Evolutionary conservation across 2,329 filamentous ascomycete species (phyloP).

Genomic region (Beauveria brongniartii): DNA sequence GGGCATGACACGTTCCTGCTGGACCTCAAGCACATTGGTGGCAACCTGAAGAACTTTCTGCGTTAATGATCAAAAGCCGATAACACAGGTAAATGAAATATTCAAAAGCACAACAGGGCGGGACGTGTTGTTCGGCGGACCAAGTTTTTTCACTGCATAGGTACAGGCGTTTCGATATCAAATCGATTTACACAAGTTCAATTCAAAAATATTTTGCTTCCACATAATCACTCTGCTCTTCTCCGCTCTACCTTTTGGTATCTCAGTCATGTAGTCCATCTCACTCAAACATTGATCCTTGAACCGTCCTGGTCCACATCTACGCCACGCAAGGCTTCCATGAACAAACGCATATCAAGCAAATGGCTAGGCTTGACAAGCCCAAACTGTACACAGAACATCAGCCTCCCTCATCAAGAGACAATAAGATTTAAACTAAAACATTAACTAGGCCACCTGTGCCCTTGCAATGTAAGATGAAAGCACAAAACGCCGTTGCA

Average conservation of each 20-base stretch:
- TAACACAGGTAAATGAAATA: background rate
- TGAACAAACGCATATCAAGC: background rate
- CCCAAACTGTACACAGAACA: background rate
- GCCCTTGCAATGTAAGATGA: background rate
- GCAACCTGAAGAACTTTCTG: slow-evolving; percentile 72
- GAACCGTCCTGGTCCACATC: background rate
- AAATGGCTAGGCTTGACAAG: background rate
- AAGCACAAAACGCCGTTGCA: background rate
- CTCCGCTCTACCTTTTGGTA: slow-evolving; percentile 3
- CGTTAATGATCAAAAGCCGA: background rate
- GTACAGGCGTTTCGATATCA: background rate
- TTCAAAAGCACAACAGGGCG: background rate
- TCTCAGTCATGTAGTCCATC: background rate
- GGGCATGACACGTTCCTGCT: slow-evolving; percentile 95
- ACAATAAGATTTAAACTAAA: background rate
- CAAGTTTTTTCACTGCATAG: background rate
- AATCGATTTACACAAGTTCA: background rate
- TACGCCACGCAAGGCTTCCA: background rate
- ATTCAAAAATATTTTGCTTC: background rate
- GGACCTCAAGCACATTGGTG: slow-evolving; percentile 86
- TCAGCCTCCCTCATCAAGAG: background rate
- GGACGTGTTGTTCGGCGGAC: background rate
- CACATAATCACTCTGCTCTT: background rate
- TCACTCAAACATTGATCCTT: background rate
- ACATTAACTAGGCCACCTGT: background rate